Percentiles rank a stretch among this genome's conserved stretches.
Conservation (phyloP, 495 filamentous ascomycete genomes). For the Oidiodendron maius region DNA sequence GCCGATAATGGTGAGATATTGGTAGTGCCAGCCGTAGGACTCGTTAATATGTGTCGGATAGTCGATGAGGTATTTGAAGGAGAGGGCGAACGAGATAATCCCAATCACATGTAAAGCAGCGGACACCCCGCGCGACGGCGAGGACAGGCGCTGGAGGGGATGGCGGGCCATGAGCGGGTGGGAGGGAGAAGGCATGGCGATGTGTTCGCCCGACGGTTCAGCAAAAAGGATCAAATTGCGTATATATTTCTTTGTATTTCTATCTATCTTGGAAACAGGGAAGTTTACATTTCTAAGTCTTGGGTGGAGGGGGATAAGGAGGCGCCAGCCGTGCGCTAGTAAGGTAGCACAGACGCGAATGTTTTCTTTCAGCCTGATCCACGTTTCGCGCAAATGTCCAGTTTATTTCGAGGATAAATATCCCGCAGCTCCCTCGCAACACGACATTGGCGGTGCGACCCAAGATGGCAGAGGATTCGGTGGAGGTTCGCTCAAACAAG, state of each 20-base stretch:
- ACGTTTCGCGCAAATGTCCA: background rate
- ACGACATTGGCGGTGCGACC: background rate
- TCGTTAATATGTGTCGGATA: conserved; percentile 47
- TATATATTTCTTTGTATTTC: no score
- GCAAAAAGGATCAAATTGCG: conserved; percentile 1
- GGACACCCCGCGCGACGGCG: conserved; percentile 66
- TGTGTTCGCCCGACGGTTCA: conserved; percentile 6
- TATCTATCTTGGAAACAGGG: no score
- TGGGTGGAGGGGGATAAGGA: background rate
- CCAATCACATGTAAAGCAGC: conserved; percentile 65
- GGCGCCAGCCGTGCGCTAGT: background rate
- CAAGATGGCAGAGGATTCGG: conserved; percentile 17
- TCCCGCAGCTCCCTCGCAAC: background rate
- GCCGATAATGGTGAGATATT: conserved; percentile 82
- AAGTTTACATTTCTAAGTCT: no score
- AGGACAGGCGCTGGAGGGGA: conserved; percentile 64
- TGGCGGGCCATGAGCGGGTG: conserved; percentile 36
- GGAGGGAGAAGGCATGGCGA: conserved; percentile 16
- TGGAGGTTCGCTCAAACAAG: conserved; percentile 32
- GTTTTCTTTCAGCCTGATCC: background rate
- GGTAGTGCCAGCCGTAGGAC: conserved; percentile 77
- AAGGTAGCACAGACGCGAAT: background rate
- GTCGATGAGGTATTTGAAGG: conserved; percentile 51
- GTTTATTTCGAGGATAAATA: no score
- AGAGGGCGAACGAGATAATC: conserved; percentile 60